phyloP scores from a whole-genome alignment of 1,284 basidiomycete species.

The Melampsora americana region DNA sequence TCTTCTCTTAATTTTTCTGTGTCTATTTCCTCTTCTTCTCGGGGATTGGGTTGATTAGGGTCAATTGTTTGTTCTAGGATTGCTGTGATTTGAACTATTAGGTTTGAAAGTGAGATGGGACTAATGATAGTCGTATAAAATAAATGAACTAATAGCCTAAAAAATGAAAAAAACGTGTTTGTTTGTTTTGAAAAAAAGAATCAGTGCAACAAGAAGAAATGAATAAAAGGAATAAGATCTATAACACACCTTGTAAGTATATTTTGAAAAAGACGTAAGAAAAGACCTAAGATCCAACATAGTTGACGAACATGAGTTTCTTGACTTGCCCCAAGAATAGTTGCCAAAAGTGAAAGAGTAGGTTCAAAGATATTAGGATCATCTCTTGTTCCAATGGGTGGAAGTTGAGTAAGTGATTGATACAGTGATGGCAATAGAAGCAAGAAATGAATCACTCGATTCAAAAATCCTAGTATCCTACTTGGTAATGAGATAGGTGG shows the following conservation, averaged over 20 bases:
- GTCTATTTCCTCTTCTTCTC: conserved; percentile 68
- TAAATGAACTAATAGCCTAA: conserved; percentile 64
- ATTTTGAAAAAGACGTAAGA: conserved; percentile 45
- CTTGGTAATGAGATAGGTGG: conserved; percentile 48
- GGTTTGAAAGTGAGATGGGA: conserved; percentile 58
- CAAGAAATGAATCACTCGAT: conserved; percentile 31
- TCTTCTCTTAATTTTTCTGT: conserved; percentile 63
- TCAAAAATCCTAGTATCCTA: conserved; percentile 8
- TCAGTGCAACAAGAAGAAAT: not conserved
- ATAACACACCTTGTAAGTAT: conserved; percentile 48
- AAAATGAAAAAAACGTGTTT: conserved; percentile 19
- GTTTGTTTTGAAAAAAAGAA: conserved; percentile 34
- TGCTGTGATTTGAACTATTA: conserved; percentile 61
- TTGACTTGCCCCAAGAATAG: conserved; percentile 45
- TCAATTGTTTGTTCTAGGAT: conserved; percentile 72
- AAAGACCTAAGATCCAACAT: conserved; percentile 36
- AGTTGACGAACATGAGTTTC: conserved; percentile 51
- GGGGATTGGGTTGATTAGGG: conserved; percentile 64
- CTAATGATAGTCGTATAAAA: conserved; percentile 63
- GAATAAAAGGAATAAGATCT: not conserved
- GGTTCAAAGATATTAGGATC: conserved; percentile 57
- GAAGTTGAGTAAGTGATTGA: conserved; percentile 36
- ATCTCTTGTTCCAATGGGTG: conserved; percentile 14
- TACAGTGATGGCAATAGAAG: conserved; percentile 45
- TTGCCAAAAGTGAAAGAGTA: conserved; percentile 58